Evolutionary conservation across 495 filamentous ascomycete species (phyloP).

Genomic region (Aspergillus ostianus): DNA sequence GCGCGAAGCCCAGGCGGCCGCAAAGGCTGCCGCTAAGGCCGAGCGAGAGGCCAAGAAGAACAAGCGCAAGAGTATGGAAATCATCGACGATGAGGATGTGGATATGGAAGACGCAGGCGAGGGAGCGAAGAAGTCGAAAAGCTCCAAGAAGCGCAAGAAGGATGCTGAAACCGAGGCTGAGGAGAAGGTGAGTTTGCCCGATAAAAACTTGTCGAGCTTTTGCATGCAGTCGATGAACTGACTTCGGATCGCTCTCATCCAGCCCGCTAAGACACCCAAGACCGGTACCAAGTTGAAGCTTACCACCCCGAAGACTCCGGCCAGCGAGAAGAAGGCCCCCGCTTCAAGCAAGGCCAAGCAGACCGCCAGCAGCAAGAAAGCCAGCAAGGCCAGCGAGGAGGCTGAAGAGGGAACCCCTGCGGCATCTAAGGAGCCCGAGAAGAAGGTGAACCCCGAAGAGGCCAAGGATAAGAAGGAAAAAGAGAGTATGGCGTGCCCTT

Average conservation of each 20-base stretch:
- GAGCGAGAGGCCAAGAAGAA: conserved; percentile 60
- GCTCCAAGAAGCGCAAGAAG: conserved; percentile 68
- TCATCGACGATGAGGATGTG: conserved; percentile 60
- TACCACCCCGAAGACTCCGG: conserved; percentile 51
- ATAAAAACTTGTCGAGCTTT: not conserved
- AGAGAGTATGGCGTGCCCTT: conserved; percentile 52
- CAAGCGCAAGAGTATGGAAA: conserved; percentile 59
- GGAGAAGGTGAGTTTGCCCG: conserved; percentile 23
- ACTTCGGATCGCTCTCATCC: conserved; percentile 7
- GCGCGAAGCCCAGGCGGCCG: conserved; percentile 53
- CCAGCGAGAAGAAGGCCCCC: conserved; percentile 51
- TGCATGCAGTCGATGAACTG: conserved; percentile 8
- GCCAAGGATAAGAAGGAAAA: conserved; percentile 64
- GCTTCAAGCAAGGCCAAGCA: conserved; percentile 61
- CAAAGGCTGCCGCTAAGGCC: conserved; percentile 59
- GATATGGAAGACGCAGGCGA: conserved; percentile 72
- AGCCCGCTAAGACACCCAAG: conserved; percentile 61
- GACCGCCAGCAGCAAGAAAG: conserved; percentile 35
- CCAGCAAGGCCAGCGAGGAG: conserved; percentile 44
- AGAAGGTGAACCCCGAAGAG: conserved; percentile 56
- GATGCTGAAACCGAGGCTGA: conserved; percentile 58
- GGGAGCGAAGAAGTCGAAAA: conserved; percentile 53
- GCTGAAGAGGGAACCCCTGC: conserved; percentile 42
- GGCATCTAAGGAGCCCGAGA: conserved; percentile 49
- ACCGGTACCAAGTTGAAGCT: conserved; percentile 53